Evolutionary conservation across 768 basidiomycete genomes (phyloP).

Genomic region (Tricholoma sp.): DNA sequence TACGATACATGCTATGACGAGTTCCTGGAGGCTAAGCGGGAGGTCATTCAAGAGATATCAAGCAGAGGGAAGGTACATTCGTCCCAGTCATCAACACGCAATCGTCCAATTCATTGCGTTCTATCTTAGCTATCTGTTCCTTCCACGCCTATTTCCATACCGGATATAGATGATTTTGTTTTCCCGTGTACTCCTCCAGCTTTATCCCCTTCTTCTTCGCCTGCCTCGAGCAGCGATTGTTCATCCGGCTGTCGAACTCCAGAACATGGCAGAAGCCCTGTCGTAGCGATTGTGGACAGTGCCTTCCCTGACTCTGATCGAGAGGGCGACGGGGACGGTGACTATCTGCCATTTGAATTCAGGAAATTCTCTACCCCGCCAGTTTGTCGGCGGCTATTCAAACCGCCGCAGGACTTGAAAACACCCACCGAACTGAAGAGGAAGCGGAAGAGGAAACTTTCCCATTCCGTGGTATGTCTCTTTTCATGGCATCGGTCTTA

Average conservation of each 20-base stretch:
- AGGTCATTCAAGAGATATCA: slow-evolving; percentile 10
- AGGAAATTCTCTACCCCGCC: neutral
- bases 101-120: too few species aligned
- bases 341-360: slow-evolving; percentile 6
- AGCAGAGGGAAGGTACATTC: slow-evolving; percentile 3
- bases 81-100: neutral
- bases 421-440: neutral
- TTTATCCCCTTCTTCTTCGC: slow-evolving; percentile 4
- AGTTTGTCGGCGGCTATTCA: neutral
- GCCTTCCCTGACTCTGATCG: slow-evolving; percentile 1
- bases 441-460: slow-evolving; percentile 12
- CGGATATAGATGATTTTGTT: neutral
- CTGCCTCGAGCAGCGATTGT: neutral
- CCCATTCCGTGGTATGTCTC: neutral
- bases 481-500: neutral
- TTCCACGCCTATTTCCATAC: neutral
- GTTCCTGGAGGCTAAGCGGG: slow-evolving; percentile 12
- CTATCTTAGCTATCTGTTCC: too few species aligned
- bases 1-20: slow-evolving; percentile 13
- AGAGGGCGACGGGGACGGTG: slow-evolving; percentile 8
- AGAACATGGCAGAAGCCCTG: neutral
- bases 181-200: neutral
- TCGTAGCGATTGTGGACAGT: slow-evolving; percentile 4
- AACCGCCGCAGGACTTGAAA: neutral
- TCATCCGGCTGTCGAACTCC: neutral